Conservation (phyloP, 306 rosid species). For the Cucurbita maxima region DNA sequence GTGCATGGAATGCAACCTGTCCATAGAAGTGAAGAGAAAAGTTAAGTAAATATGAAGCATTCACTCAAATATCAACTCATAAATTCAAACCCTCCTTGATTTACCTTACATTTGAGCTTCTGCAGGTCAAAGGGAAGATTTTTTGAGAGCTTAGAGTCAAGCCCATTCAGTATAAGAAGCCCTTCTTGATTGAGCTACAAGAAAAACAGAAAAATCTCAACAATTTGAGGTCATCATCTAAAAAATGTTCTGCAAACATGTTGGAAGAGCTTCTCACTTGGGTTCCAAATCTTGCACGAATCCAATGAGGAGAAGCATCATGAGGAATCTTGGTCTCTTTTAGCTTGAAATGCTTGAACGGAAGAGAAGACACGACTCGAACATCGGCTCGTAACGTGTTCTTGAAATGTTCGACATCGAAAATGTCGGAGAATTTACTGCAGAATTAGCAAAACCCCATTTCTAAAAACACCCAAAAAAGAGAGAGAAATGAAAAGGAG, state of each 20-base stretch:
- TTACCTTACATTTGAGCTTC: slow-evolving; percentile 47
- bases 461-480: neutral
- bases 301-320: slow-evolving; percentile 37
- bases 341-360: slow-evolving; percentile 29
- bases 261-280: slow-evolving; percentile 14
- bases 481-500: neutral
- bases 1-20: slow-evolving; percentile 48
- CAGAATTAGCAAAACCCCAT: neutral
- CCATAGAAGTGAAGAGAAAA: neutral
- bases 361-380: slow-evolving; percentile 29
- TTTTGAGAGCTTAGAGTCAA: slow-evolving; percentile 48
- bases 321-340: slow-evolving; percentile 32
- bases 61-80: neutral
- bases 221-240: neutral
- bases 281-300: slow-evolving; percentile 23
- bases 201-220: neutral
- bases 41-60: neutral
- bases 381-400: slow-evolving; percentile 33
- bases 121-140: slow-evolving; percentile 43
- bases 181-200: slow-evolving; percentile 28
- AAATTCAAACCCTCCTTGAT: neutral
- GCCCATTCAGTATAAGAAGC: slow-evolving; percentile 35
- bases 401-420: slow-evolving; percentile 34
- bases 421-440: slow-evolving; percentile 45
- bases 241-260: neutral